Evolutionary conservation across 1,139 yeast species (phyloP).

Genomic region (Yamadazyma triangularis): DNA sequence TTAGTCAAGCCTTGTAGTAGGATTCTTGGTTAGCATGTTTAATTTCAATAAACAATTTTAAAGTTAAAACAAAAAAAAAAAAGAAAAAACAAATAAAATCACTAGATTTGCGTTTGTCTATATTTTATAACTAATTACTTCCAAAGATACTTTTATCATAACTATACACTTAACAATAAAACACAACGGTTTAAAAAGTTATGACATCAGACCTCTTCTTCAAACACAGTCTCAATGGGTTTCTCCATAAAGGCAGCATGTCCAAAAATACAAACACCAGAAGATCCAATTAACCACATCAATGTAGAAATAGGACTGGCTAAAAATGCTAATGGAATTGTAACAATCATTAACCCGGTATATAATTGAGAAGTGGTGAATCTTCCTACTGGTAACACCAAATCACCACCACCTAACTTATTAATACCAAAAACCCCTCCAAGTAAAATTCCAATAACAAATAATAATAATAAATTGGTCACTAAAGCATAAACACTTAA

Average conservation of each 20-base stretch:
- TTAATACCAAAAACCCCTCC: slow-evolving; percentile 79
- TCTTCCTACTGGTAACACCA: slow-evolving; percentile 63
- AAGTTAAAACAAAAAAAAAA: too few species aligned
- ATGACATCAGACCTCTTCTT: slow-evolving; percentile 71
- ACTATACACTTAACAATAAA: too few species aligned
- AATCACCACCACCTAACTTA: slow-evolving; percentile 75
- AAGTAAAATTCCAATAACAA: slow-evolving; percentile 65
- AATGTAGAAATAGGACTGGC: slow-evolving; percentile 93
- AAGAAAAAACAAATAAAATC: too few species aligned
- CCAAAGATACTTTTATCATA: too few species aligned
- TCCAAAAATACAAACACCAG: slow-evolving; percentile 78
- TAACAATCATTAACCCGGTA: slow-evolving; percentile 73
- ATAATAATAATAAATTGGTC: slow-evolving; percentile 78
- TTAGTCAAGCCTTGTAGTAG: slow-evolving; percentile 3
- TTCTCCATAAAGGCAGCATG: slow-evolving; percentile 96
- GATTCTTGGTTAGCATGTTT: slow-evolving; percentile 17
- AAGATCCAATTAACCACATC: slow-evolving; percentile 96
- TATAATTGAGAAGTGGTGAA: slow-evolving; percentile 81
- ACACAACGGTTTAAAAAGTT: too few species aligned
- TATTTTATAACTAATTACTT: too few species aligned
- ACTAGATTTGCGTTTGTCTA: too few species aligned
- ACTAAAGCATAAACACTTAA: slow-evolving; percentile 57
- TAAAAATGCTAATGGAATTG: slow-evolving; percentile 84
- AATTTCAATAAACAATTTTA: slow-evolving; percentile 8
- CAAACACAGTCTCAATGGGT: slow-evolving; percentile 96